Conservation (phyloP, 2,329 filamentous ascomycete genomes). For the Aspergillus chevalieri region DNA sequence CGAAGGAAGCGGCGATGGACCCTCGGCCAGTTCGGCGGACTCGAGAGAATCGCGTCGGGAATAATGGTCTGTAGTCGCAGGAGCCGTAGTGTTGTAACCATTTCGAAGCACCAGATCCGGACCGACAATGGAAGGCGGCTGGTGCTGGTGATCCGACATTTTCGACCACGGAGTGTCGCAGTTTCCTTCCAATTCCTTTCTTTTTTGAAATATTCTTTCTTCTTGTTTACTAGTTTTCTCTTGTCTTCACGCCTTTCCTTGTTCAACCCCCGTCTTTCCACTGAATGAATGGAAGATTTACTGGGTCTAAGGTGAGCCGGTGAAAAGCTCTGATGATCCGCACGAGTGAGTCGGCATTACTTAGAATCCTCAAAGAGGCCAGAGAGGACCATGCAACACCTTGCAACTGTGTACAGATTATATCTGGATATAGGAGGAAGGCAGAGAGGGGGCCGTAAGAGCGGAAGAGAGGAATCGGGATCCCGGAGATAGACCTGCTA, state of each 20-base stretch:
- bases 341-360: not conserved
- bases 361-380: not conserved
- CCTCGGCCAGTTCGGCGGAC: conserved; percentile 17
- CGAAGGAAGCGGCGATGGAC: conserved; percentile 7
- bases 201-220: not conserved
- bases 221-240: not conserved
- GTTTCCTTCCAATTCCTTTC: not conserved
- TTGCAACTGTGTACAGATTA: not conserved
- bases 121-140: not conserved
- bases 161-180: not conserved
- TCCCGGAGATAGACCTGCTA: not conserved
- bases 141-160: not conserved
- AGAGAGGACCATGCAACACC: not conserved
- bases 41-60: conserved; percentile 10
- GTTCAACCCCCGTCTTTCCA: not conserved
- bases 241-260: not conserved
- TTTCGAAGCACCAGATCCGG: not conserved
- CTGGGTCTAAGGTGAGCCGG: not conserved
- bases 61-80: not conserved
- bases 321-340: not conserved
- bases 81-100: too few species aligned
- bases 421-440: not conserved
- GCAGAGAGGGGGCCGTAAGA: not conserved
- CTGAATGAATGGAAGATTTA: not conserved
- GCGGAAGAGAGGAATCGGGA: not conserved